phyloP scores from a whole-genome alignment of 2,329 filamentous ascomycete species.

The Sporothrix inflata region DNA sequence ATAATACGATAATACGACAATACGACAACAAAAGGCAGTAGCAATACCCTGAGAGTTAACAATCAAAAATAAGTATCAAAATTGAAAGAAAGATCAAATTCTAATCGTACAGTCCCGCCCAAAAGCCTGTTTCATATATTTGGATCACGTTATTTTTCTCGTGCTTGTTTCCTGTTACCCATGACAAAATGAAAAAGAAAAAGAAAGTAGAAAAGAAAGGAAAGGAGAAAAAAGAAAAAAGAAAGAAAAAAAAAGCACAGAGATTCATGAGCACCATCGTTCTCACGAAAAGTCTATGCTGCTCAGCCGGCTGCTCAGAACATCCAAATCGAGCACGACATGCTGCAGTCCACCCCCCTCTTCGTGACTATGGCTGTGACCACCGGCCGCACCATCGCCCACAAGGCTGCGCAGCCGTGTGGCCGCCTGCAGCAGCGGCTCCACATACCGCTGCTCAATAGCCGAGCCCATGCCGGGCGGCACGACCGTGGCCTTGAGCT shows the following conservation, averaged over 20 bases:
- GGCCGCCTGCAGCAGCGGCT: conserved; percentile 53
- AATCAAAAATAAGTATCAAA: not conserved
- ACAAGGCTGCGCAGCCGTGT: conserved; percentile 23
- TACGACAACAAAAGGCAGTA: not conserved
- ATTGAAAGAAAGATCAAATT: not conserved
- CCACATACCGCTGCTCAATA: conserved; percentile 61
- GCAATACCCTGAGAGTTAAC: not conserved
- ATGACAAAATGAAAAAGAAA: conserved; percentile 1
- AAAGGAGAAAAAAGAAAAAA: not conserved
- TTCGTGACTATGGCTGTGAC: not conserved
- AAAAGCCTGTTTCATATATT: conserved; percentile 9
- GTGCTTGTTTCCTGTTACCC: not conserved
- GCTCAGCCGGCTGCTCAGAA: conserved; percentile 30
- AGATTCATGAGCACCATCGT: not conserved
- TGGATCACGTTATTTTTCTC: not conserved
- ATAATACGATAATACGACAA: too few relatives aligned
- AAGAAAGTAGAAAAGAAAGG: not conserved
- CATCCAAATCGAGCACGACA: conserved; percentile 29
- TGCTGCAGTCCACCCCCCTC: conserved; percentile 14
- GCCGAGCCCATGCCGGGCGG: conserved; percentile 61
- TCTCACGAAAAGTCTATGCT: conserved; percentile 32
- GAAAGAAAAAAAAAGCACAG: not conserved
- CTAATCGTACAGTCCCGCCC: not conserved
- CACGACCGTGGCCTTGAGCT: conserved; percentile 50
- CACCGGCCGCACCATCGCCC: conserved; percentile 1